phyloP scores from a whole-genome alignment of 768 basidiomycete species.

The Amanita polypyramis region DNA sequence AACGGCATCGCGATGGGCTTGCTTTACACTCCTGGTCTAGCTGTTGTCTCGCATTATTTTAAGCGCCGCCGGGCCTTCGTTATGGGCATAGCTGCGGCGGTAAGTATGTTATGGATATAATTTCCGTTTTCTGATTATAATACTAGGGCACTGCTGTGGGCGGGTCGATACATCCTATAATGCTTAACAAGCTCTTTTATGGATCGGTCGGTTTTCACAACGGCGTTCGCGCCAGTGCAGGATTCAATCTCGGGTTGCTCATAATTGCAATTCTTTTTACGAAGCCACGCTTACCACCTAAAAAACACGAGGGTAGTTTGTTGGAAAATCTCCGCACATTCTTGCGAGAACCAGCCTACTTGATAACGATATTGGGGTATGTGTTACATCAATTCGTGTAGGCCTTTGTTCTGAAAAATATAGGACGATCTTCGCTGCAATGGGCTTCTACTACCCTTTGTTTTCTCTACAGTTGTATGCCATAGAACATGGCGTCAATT shows the following conservation, averaged over 20 bases:
- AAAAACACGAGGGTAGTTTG: conserved; percentile 20
- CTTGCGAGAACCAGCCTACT: conserved; percentile 33
- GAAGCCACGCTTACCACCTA: conserved; percentile 31
- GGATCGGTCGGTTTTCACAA: conserved; percentile 40
- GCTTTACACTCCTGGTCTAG: conserved; percentile 36
- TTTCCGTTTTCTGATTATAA: not conserved
- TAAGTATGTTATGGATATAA: conserved; percentile 6
- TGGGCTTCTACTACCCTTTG: conserved; percentile 37
- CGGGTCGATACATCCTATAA: conserved; percentile 50
- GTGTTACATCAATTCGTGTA: not conserved
- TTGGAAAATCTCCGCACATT: conserved; percentile 22
- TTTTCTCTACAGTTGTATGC: conserved; percentile 50
- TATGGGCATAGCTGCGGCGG: conserved; percentile 25
- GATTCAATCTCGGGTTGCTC: conserved; percentile 26
- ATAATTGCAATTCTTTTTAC: conserved; percentile 27
- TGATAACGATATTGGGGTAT: conserved; percentile 29
- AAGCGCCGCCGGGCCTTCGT: conserved; percentile 22
- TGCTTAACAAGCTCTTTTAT: conserved; percentile 45
- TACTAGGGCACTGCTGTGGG: conserved; percentile 43
- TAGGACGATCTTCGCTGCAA: conserved; percentile 24
- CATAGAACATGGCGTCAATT: conserved; percentile 31
- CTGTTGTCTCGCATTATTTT: conserved; percentile 29
- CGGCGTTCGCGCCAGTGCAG: conserved; percentile 40
- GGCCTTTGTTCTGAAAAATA: not conserved
- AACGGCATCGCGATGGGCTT: conserved; percentile 41